Conservation (phyloP, 2,329 filamentous ascomycete species). For the Fusarium aywerte region DNA sequence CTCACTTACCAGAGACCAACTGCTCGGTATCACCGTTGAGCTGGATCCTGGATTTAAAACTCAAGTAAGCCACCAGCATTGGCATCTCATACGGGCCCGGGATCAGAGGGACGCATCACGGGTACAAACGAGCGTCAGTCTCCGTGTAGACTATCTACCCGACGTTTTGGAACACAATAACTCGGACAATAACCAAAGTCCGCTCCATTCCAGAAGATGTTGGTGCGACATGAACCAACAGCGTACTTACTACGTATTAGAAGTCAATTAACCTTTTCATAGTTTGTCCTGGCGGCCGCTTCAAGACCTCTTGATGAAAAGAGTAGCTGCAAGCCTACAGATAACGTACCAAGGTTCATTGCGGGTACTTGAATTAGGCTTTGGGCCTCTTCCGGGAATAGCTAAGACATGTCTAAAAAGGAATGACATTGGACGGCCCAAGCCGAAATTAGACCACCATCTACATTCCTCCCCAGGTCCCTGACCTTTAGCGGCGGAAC, state of each 20-base stretch:
- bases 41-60: background rate
- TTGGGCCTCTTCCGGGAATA: background rate
- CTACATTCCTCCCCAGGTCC: slow-evolving; percentile 15
- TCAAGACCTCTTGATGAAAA: background rate
- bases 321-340: background rate
- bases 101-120: background rate
- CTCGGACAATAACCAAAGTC: background rate
- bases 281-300: background rate
- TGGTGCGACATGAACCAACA: background rate
- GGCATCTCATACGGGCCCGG: fast-evolving
- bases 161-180: background rate
- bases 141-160: background rate
- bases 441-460: background rate
- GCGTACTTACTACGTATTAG: too few relatives aligned
- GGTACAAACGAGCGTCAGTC: background rate
- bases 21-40: background rate
- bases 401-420: background rate
- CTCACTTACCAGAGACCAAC: fast-evolving
- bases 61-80: too few relatives aligned
- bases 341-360: background rate
- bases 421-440: slow-evolving; percentile 22
- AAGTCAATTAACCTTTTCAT: too few relatives aligned
- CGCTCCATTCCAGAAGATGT: slow-evolving; percentile 6
- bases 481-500: background rate
- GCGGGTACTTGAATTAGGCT: background rate